These are phyloP conservation scores for Miamiensis avidus DNA, from an alignment of 169 alveolate species.

Conservation along the genomic window DNA sequence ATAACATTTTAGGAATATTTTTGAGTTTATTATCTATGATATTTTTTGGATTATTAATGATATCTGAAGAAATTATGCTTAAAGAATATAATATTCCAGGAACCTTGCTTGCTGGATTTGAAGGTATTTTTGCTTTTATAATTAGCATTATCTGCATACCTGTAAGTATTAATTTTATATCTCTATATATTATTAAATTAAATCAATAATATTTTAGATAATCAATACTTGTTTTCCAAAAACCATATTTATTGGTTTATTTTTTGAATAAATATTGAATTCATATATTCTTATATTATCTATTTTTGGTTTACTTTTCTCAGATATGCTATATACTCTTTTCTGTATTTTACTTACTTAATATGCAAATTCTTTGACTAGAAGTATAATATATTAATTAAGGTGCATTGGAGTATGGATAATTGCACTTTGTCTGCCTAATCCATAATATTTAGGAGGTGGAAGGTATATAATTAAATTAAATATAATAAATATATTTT, in stretches of 20 bases:
- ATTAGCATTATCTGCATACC: background rate
- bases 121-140: background rate
- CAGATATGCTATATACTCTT: background rate
- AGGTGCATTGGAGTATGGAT: background rate
- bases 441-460: background rate
- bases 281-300: background rate
- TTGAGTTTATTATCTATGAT: background rate
- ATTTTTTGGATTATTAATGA: background rate
- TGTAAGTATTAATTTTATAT: background rate
- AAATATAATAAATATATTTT: too few relatives aligned
- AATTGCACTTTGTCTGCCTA: background rate
- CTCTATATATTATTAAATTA: too few relatives aligned
- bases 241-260: background rate
- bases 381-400: background rate
- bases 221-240: too few relatives aligned
- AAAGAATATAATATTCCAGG: background rate
- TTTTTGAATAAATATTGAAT: background rate
- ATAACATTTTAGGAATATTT: background rate
- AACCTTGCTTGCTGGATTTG: background rate
- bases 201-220: too few relatives aligned
- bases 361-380: background rate
- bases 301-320: background rate
- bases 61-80: background rate
- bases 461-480: too few relatives aligned
- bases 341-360: background rate